Evolutionary conservation across 345 rosid species (phyloP).

Genomic region (Eucalyptus fibrosa): DNA sequence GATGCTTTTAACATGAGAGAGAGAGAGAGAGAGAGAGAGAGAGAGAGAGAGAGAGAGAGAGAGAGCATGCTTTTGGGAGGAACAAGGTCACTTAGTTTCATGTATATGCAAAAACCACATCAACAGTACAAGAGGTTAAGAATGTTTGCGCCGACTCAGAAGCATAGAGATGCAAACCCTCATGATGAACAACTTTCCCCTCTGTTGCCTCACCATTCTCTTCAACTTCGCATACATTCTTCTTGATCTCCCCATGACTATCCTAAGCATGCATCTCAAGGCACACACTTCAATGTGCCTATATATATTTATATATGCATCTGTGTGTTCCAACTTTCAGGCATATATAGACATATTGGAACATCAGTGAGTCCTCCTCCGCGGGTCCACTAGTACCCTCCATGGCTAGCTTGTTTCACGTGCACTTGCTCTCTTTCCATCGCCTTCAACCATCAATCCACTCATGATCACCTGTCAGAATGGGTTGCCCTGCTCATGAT

Average conservation of each 20-base stretch:
- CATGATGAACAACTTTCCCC: conserved; percentile 45
- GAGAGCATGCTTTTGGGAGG: neutral
- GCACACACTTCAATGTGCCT: neutral
- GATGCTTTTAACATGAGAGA: neutral
- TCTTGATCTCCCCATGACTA: neutral
- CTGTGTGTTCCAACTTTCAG: neutral
- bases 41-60: neutral
- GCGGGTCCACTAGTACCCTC: neutral
- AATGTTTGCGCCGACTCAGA: conserved; percentile 48
- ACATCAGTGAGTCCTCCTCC: neutral
- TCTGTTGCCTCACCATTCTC: conserved; percentile 51
- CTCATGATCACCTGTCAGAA: neutral
- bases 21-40: neutral
- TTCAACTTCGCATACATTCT: conserved; percentile 37
- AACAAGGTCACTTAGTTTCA: neutral
- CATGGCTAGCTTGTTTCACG: neutral
- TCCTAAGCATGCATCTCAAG: neutral
- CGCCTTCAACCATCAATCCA: neutral
- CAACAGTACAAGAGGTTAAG: neutral
- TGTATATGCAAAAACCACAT: neutral
- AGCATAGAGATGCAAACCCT: conserved; percentile 61
- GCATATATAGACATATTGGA: neutral
- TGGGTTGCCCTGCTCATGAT: neutral
- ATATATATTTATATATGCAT: neutral
- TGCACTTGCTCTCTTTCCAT: neutral